These are phyloP conservation scores for Xylaria sp. DNA, from an alignment of 2,329 filamentous ascomycete genomes.

Conservation along the genomic window DNA sequence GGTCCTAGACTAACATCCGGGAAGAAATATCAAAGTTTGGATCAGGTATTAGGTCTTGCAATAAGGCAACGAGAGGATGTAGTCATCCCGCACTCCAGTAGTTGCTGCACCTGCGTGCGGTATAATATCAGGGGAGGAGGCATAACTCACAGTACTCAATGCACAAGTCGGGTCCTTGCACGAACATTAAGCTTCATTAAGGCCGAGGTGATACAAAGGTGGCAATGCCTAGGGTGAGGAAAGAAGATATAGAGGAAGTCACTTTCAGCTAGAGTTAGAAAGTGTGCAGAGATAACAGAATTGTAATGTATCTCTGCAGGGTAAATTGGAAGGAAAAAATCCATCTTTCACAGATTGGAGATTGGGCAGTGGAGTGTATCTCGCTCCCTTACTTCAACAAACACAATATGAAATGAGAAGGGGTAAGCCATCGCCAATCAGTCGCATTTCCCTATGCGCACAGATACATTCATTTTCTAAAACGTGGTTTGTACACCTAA, in stretches of 20 bases:
- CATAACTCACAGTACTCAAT: background rate
- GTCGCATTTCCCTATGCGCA: background rate
- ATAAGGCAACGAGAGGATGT: background rate
- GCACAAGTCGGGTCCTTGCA: background rate
- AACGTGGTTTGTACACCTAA: background rate
- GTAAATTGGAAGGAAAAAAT: too few relatives aligned
- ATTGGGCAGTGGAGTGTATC: too few relatives aligned
- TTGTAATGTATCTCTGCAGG: too few relatives aligned
- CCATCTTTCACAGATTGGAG: too few relatives aligned
- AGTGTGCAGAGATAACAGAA: too few relatives aligned
- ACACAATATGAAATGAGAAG: background rate
- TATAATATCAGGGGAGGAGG: background rate
- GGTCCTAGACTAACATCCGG: too few relatives aligned
- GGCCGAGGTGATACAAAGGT: background rate
- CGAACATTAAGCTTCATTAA: background rate
- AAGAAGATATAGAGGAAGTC: background rate
- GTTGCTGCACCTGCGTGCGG: too few relatives aligned
- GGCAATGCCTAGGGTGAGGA: background rate
- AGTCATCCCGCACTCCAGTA: background rate
- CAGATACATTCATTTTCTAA: background rate
- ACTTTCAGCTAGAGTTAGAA: too few relatives aligned
- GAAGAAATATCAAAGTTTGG: too few relatives aligned
- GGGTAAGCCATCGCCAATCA: background rate
- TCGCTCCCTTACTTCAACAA: too few relatives aligned
- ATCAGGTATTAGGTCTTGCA: too few relatives aligned